These are phyloP conservation scores for Pinus albicaulis DNA, from an alignment of 75 land plant genomes.

Conservation along the genomic window DNA sequence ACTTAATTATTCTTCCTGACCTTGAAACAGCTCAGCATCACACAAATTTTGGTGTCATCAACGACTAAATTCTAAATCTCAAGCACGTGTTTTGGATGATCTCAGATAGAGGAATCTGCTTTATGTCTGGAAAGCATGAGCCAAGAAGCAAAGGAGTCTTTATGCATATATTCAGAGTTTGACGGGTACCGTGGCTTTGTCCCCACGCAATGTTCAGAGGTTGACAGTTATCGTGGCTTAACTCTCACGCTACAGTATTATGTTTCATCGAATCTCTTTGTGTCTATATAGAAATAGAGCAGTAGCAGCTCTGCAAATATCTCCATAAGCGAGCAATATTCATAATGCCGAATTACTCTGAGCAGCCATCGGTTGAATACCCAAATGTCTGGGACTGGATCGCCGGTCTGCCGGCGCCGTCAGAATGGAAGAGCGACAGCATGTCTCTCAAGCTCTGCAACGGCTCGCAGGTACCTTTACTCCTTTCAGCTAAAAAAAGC, in stretches of 20 bases:
- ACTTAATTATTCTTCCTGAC: too few species aligned
- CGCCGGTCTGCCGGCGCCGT: slow-evolving; percentile 29
- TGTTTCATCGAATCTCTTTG: not conserved
- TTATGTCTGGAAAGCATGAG: too few species aligned
- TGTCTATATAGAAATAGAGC: too few species aligned
- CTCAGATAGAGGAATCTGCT: too few species aligned
- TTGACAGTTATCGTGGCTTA: not conserved
- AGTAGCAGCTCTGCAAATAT: too few species aligned
- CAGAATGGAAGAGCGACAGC: slow-evolving; percentile 33
- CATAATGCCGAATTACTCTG: too few species aligned
- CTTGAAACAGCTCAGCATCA: too few species aligned
- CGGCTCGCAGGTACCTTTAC: slow-evolving; percentile 30
- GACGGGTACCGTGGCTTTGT: not conserved
- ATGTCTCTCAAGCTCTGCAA: slow-evolving; percentile 32
- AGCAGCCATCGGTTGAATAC: not conserved
- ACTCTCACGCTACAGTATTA: not conserved
- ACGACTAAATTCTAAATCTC: too few species aligned
- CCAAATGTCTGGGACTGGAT: slow-evolving; percentile 49
- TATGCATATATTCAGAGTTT: not conserved
- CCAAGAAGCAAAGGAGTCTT: too few species aligned
- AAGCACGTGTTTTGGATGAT: too few species aligned
- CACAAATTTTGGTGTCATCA: too few species aligned
- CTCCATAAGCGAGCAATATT: too few species aligned
- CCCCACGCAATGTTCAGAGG: not conserved
- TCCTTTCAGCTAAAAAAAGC: slow-evolving; percentile 15